These are phyloP conservation scores for Cladosporium velox DNA, from an alignment of 2,329 filamentous ascomycete species.

Conservation along the genomic window DNA sequence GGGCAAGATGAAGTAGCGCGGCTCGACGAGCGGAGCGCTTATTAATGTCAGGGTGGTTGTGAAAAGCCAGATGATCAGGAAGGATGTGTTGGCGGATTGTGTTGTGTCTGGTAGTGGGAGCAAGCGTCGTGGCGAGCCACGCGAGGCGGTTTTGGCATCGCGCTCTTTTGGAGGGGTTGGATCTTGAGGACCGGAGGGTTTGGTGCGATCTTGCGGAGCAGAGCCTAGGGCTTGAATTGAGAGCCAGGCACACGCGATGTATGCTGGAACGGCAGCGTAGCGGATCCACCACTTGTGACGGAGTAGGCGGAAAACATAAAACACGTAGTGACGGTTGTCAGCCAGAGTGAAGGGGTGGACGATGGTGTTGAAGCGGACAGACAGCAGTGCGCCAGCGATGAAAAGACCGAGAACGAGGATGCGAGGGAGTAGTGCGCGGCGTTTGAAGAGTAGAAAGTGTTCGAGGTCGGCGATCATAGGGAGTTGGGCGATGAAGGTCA, in stretches of 20 bases:
- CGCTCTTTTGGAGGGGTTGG: neutral
- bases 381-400: constrained; percentile 46
- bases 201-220: constrained; percentile 11
- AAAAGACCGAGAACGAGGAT: constrained; percentile 40
- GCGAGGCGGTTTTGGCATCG: constrained; percentile 7
- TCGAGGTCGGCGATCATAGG: constrained; percentile 32
- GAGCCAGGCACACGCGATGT: constrained; percentile 70
- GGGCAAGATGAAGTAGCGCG: constrained; percentile 91
- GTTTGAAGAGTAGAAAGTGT: constrained; percentile 37
- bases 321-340: constrained; percentile 96
- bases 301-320: constrained; percentile 90
- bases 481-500: constrained; percentile 31
- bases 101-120: constrained; percentile 31
- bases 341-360: constrained; percentile 94
- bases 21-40: constrained; percentile 90
- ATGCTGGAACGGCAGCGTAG: constrained; percentile 64
- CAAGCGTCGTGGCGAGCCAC: constrained; percentile 24
- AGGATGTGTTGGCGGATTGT: constrained; percentile 45
- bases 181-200: constrained; percentile 9
- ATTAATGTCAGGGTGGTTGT: constrained; percentile 77
- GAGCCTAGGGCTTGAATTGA: constrained; percentile 63
- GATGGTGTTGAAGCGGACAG: constrained; percentile 82
- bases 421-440: constrained; percentile 40
- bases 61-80: constrained; percentile 63
- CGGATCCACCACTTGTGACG: constrained; percentile 48